Evolutionary conservation across 2,329 filamentous ascomycete genomes (phyloP), one percentile per base, ranked within the genome.

Genomic region (Phaeomoniella chlamydospora): DNA sequence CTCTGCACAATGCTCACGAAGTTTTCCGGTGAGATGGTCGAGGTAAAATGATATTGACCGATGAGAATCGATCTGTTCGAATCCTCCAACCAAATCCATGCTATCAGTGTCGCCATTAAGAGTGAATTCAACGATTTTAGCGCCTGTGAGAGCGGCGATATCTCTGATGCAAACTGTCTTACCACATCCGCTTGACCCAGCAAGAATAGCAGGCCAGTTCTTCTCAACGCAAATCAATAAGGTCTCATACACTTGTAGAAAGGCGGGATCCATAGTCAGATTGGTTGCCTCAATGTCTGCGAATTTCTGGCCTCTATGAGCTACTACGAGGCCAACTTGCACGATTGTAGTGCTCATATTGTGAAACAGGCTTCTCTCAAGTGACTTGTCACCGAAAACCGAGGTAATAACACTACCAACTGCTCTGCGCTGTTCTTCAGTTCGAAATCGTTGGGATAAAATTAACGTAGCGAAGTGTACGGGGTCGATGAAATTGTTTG

Each of bases 41-140:
- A 79, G 51, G 43, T 74, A 65, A n/a, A 65, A 62, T 37, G 80
- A 77, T 3, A 83, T 64, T 41, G 81, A 74, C 37, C 88, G 72
- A 35, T 80, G 68, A 15, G 83, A 76, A 52, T 98, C 90, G 13
- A 84, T 77, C 57, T 98, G 90, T 55, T 98, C 90, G 51, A 94
- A 98, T 0, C 90, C 90, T 49, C 90, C 90, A 38, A 98, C 84
- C 38, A 98, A 73, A 57, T 98, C 90, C 77, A 94, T 94, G 1
- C 88, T 87, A 55, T 98, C 90, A 31, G 94, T 82, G 48, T 98
- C 92, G 4, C 87, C 80, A 52, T 94, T 98, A 59, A 98, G 75
- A 1, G 87, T 77, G 48, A 96, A 83, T 12, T 85, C 80, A 18
- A 87, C 72, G 3, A 96, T 63, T 1, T 75, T 67, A 37, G 80